Percentiles rank a stretch among this genome's conserved stretches.
These are phyloP conservation scores for Penicillium sp. DNA, from an alignment of 2,329 filamentous ascomycete species.

Conservation along the genomic window DNA sequence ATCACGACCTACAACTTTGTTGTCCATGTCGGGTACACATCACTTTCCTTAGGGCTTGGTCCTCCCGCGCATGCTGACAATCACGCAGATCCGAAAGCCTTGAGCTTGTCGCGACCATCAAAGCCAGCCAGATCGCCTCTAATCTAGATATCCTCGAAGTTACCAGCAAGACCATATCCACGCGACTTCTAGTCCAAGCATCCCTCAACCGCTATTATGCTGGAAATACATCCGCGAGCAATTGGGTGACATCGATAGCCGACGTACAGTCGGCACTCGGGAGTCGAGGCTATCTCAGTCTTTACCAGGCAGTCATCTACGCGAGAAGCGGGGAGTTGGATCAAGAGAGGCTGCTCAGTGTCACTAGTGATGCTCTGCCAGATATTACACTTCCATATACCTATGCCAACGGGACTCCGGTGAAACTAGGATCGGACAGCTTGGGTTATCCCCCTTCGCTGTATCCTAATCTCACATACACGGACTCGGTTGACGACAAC, in stretches of 20 bases:
- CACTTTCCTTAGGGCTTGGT: background rate
- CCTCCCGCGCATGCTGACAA: slow-evolving; percentile 3
- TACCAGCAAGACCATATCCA: slow-evolving; percentile 65
- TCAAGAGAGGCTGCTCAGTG: slow-evolving; percentile 56
- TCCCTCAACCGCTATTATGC: slow-evolving; percentile 49
- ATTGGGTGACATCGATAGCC: slow-evolving; percentile 57
- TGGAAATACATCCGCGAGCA: slow-evolving; percentile 50
- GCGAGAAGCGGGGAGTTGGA: slow-evolving; percentile 60
- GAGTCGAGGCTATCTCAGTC: slow-evolving; percentile 50
- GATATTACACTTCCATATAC: slow-evolving; percentile 55
- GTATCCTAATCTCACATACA: slow-evolving; percentile 74
- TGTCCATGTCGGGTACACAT: slow-evolving; percentile 47
- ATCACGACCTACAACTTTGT: slow-evolving; percentile 59
- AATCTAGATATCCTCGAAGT: slow-evolving; percentile 75
- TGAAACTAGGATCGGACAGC: slow-evolving; percentile 57
- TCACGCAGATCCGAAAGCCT: slow-evolving; percentile 54
- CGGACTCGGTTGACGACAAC: slow-evolving; percentile 18
- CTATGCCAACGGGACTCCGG: slow-evolving; percentile 52
- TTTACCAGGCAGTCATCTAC: slow-evolving; percentile 68
- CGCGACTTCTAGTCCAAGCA: slow-evolving; percentile 52
- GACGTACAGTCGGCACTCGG: slow-evolving; percentile 68
- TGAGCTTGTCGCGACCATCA: slow-evolving; percentile 74
- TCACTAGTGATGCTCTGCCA: slow-evolving; percentile 51
- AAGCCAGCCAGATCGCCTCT: slow-evolving; percentile 73
- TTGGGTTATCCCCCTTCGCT: slow-evolving; percentile 66